These are phyloP conservation scores for Russula ochroleuca DNA, from an alignment of 768 basidiomycete genomes.

Conservation along the genomic window DNA sequence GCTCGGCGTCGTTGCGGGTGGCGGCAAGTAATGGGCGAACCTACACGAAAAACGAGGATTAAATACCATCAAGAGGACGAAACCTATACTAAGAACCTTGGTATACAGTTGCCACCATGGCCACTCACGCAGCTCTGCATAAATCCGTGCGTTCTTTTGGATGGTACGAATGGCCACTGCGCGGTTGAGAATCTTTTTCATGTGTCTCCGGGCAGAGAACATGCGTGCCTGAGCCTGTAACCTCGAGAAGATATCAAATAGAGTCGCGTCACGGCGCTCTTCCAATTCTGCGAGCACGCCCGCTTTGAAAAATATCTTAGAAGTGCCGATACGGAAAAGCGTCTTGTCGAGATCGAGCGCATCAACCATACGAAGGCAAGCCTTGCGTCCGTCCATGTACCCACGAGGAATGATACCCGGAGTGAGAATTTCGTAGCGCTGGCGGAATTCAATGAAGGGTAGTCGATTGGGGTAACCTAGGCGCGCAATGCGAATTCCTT, in stretches of 20 bases:
- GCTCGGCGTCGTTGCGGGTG: constrained; percentile 87
- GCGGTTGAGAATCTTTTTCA: constrained; percentile 92
- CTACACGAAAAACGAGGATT: constrained; percentile 35
- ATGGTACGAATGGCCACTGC: constrained; percentile 88
- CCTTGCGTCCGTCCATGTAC: constrained; percentile 97
- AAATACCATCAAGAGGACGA: background rate
- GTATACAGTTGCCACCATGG: constrained; percentile 99
- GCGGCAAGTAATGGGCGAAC: constrained; percentile 91
- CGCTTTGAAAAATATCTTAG: constrained; percentile 99
- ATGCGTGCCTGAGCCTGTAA: constrained; percentile 83
- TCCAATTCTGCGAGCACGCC: constrained; percentile 95
- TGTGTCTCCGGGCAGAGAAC: constrained; percentile 83
- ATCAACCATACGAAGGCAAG: constrained; percentile 86
- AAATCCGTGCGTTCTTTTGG: constrained; percentile 89
- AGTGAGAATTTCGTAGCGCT: constrained; percentile 93
- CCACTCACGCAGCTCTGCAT: constrained; percentile 89
- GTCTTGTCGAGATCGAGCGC: constrained; percentile 82
- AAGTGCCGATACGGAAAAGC: constrained; percentile 87
- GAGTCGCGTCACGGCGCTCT: constrained; percentile 80
- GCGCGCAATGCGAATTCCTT: constrained; percentile 96
- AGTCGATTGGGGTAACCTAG: constrained; percentile 96
- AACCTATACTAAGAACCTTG: constrained; percentile 47
- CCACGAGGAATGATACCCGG: constrained; percentile 90
- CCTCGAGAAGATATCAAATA: constrained; percentile 85
- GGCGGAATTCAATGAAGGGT: constrained; percentile 95